phyloP scores from a whole-genome alignment of 768 basidiomycete species.

The Mrakia hoshinonis region DNA sequence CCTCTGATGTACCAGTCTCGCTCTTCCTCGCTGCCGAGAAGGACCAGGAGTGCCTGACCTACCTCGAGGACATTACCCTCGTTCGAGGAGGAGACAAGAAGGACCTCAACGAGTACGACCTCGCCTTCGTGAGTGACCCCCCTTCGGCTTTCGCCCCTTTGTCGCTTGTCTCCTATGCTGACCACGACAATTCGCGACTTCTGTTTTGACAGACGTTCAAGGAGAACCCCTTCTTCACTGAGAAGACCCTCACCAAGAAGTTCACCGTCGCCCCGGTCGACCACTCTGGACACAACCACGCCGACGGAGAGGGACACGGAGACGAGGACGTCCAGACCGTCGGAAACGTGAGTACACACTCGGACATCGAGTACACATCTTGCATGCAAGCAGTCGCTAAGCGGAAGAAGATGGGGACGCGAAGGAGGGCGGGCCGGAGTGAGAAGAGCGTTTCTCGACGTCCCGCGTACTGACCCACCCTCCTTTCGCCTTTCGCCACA shows the following conservation, averaged over 20 bases:
- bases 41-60: conserved; percentile 25
- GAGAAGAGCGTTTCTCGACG: no score
- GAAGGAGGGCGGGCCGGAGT: no score
- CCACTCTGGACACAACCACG: not conserved
- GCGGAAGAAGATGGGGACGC: no score
- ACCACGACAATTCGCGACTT: no score
- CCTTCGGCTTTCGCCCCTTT: not conserved
- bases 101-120: conserved; percentile 14
- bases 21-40: conserved; percentile 8
- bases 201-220: no score
- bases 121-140: conserved; percentile 23
- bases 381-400: no score
- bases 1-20: not conserved
- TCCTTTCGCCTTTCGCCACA: not conserved
- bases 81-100: conserved; percentile 22
- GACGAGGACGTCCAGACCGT: conserved; percentile 21
- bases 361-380: no score
- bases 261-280: conserved; percentile 9
- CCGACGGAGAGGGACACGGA: conserved; percentile 8
- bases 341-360: conserved; percentile 18
- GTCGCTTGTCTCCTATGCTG: not conserved
- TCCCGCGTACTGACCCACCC: not conserved
- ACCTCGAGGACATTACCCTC: conserved; percentile 24
- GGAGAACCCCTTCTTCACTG: conserved; percentile 29
- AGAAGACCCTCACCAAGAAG: conserved; percentile 24